phyloP scores from a whole-genome alignment of 140 eudicot species.

The Erigeron philadelphicus region DNA sequence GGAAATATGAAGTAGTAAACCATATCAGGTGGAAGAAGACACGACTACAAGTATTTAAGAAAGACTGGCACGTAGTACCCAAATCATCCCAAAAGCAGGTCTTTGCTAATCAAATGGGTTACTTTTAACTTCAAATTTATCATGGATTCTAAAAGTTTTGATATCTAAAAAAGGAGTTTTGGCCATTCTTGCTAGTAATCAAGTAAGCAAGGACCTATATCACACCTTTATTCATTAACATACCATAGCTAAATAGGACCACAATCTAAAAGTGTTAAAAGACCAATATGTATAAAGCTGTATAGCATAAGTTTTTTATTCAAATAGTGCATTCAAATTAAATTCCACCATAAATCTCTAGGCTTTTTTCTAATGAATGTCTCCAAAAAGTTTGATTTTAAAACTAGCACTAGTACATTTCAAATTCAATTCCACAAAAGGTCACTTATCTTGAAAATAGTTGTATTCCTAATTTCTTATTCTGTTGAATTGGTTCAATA shows the following conservation, averaged over 20 bases:
- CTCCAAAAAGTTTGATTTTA: not conserved
- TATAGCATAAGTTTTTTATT: not conserved
- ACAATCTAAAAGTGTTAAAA: not conserved
- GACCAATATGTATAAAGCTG: not conserved
- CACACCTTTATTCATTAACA: not conserved
- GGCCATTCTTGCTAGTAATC: not conserved
- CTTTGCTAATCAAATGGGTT: not conserved
- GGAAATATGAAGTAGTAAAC: not conserved
- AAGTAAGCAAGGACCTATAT: not conserved
- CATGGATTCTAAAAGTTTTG: not conserved
- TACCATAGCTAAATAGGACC: not conserved
- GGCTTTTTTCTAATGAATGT: not conserved
- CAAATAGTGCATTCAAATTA: not conserved
- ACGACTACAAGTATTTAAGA: not conserved
- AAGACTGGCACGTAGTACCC: not conserved
- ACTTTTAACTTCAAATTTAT: not conserved
- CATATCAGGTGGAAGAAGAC: not conserved
- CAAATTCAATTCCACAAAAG: not conserved
- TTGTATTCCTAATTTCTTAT: not conserved
- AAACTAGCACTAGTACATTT: not conserved
- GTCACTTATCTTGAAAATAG: not conserved
- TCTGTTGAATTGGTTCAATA: not conserved
- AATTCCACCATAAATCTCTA: not conserved
- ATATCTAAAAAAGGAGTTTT: not conserved
- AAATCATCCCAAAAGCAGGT: not conserved